Base-by-base conservation (phyloP, 345 rosid genomes). In the Euclidium syriacum region DNA sequence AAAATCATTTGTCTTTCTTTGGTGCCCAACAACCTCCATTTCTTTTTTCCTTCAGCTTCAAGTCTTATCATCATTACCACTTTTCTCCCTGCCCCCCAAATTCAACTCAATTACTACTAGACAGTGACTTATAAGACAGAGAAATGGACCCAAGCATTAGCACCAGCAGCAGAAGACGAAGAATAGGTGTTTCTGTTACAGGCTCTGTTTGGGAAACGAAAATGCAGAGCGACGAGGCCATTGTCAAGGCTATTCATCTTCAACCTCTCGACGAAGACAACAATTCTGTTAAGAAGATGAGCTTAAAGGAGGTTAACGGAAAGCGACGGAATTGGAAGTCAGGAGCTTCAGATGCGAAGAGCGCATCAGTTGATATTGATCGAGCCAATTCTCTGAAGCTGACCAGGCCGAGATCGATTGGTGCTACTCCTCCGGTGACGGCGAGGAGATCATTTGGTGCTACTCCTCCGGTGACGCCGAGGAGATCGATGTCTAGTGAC, bases 201-300 rank as follows among this genome's bases (percentile, higher is more conserved):
- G 94, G 86, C 29, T 87, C 95, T 30, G 98, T 85, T 39, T 85
- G 94, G 95, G 95, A 87, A 75, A 81, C 75, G 61, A 82, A 91
- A 70, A 87, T 85, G 95, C 88, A 81, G 77, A 74, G 20, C 27
- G 89, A 83, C 65, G 79, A 58, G 1, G 34, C 81, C 56, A 91
- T 88, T 30, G 67, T 88, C 16, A 83, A 77, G 47, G 81, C 81
- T 47, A 78, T 79, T 40, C 79, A 78, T 74, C 80, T 75, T 6
- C 86, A 73, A 32, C 73, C 58, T 9, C 8, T 29, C 19, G 59
- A 32, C 1, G 59, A 44, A 23, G 58, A 46, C 9, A 23, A 19
- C 24, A 16, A 6, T 46, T 27, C 22, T 14, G 43, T 10, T 36
- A 24, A 55, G 9, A 52, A 71, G 43, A 76, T 55, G 20, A 57